A percentile compares a stretch with the other conserved stretches of the same genome.
Conservation (phyloP, 164 flowering plant genomes). For the Sedum album region DNA sequence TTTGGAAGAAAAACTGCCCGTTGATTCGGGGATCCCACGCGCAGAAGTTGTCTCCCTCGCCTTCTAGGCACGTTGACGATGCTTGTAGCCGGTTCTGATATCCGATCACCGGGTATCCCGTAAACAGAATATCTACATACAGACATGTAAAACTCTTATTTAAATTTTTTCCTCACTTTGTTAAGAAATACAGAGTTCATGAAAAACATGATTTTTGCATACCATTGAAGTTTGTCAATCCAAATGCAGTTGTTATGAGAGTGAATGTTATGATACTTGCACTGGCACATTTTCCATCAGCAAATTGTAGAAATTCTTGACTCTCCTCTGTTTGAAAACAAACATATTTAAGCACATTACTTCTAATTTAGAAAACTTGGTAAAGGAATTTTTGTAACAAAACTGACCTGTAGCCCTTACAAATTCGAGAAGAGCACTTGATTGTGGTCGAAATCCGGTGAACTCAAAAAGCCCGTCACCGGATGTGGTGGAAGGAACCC, state of each 20-base stretch:
- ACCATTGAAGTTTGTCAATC: conserved; percentile 45
- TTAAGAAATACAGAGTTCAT: too few species aligned
- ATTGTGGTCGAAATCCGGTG: conserved; percentile 40
- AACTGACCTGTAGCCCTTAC: conserved; percentile 32
- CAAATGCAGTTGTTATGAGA: conserved; percentile 19
- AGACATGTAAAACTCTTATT: background rate
- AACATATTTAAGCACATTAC: background rate
- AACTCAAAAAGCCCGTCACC: conserved; percentile 42
- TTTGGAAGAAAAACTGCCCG: conserved; percentile 54
- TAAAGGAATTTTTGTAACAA: too few species aligned
- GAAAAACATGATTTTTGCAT: background rate
- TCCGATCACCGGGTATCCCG: conserved; percentile 61
- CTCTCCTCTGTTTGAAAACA: conserved; percentile 35
- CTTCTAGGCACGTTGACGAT: conserved; percentile 57
- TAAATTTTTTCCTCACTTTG: too few species aligned
- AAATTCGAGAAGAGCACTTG: conserved; percentile 20
- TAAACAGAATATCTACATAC: conserved; percentile 26
- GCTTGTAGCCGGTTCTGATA: conserved; percentile 44
- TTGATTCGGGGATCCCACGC: conserved; percentile 61
- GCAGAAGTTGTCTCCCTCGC: conserved; percentile 44
- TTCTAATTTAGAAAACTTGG: background rate
- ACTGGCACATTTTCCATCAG: conserved; percentile 40
- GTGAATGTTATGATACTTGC: conserved; percentile 21
- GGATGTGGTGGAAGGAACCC: conserved; percentile 28
- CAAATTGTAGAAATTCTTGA: conserved; percentile 29